Conservation (phyloP, 352 stramenopile genomes). For the Globisporangium orthogonon region DNA sequence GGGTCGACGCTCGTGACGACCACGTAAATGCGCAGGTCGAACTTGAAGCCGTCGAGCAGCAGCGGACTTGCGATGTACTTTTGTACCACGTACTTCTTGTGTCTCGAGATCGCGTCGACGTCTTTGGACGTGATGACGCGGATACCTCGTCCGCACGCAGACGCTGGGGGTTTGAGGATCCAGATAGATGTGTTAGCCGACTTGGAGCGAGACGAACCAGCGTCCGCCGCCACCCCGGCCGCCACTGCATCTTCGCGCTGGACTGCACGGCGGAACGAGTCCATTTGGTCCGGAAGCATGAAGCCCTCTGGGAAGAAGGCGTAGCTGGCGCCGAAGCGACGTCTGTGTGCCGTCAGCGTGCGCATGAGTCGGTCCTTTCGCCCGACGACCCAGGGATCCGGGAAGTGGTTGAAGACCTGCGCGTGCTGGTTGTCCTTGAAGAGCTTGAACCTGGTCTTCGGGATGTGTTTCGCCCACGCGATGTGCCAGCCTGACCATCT, state of each 20-base stretch:
- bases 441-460: conserved; percentile 45
- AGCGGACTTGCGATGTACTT: conserved; percentile 75
- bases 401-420: conserved; percentile 88
- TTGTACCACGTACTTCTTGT: conserved; percentile 57
- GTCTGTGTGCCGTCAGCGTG: conserved; percentile 52
- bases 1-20: conserved; percentile 84
- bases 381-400: conserved; percentile 86
- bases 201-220: neutral
- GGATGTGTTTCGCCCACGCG: conserved; percentile 71
- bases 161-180: conserved; percentile 87
- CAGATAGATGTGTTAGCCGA: conserved; percentile 65
- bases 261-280: conserved; percentile 44
- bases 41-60: conserved; percentile 88
- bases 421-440: conserved; percentile 28
- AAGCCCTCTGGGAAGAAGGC: conserved; percentile 84
- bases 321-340: conserved; percentile 52
- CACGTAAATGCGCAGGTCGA: conserved; percentile 90
- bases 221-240: neutral
- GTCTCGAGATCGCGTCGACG: conserved; percentile 19
- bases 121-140: conserved; percentile 50
- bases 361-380: conserved; percentile 87
- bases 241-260: conserved; percentile 23
- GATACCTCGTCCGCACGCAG: conserved; percentile 84
- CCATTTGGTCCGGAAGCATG: conserved; percentile 68
- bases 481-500: conserved; percentile 48